phyloP scores from a whole-genome alignment of 108 stramenopile genomes.

The Cyclotella cryptica region DNA sequence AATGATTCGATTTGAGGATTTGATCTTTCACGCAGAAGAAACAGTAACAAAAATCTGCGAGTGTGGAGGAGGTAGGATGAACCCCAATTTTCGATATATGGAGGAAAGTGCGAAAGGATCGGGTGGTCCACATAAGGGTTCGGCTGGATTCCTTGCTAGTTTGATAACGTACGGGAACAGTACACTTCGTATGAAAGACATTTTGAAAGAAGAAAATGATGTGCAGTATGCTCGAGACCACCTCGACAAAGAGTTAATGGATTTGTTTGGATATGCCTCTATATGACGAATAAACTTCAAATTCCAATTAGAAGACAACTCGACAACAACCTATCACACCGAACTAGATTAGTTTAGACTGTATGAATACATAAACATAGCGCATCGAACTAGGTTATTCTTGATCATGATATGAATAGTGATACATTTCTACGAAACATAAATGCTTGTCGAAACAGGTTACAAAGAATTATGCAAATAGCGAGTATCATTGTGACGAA shows the following conservation, averaged over 20 bases:
- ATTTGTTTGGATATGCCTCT: constrained; percentile 55
- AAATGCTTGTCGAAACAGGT: too few relatives aligned
- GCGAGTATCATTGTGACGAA: neutral
- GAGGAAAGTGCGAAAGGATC: constrained; percentile 63
- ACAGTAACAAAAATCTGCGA: constrained; percentile 63
- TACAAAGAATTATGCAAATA: too few relatives aligned
- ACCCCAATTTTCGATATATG: constrained; percentile 58
- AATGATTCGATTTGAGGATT: constrained; percentile 88
- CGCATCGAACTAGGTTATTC: too few relatives aligned
- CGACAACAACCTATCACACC: too few relatives aligned
- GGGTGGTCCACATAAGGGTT: constrained; percentile 59
- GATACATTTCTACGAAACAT: too few relatives aligned
- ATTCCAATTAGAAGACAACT: neutral
- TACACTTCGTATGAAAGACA: constrained; percentile 52
- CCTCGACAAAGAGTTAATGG: constrained; percentile 65
- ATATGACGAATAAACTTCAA: constrained; percentile 11
- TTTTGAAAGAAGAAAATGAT: constrained; percentile 59
- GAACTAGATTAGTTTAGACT: too few relatives aligned
- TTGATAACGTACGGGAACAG: constrained; percentile 78
- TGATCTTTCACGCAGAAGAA: constrained; percentile 75
- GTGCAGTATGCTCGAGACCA: constrained; percentile 50
- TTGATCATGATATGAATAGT: too few relatives aligned
- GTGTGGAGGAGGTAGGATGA: constrained; percentile 70
- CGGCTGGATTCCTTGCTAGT: constrained; percentile 70
- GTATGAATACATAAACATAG: too few relatives aligned